Base-by-base conservation (phyloP, 2,329 filamentous ascomycete species). In the Thielaviopsis cerberus region DNA sequence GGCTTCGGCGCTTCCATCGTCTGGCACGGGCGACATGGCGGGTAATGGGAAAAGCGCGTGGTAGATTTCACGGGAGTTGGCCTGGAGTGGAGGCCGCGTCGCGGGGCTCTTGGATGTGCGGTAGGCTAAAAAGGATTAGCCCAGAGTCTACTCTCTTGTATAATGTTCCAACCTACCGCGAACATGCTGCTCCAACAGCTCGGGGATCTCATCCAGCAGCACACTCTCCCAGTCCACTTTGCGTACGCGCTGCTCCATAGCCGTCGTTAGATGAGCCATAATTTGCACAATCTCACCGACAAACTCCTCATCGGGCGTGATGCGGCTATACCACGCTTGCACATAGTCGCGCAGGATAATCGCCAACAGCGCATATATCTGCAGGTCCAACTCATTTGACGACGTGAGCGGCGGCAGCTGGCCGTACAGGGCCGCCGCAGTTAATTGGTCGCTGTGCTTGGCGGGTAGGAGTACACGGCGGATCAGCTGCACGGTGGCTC, bases 301-400 rank as follows among this genome's bases (percentile, higher is more conserved):
- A 67, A 98, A 94, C 13, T 81, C 77, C 67, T 90, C 86, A 70
- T 98, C 91, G 3, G 88, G 81, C 1, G 91, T 96, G 69, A 98
- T 92, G 69, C 85, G 91, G 63, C 76, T 77, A 73, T 98, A 98
- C 92, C 92, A 98, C 30, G 81, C 82, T 69, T 92, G 84, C 41
- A 98, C 86, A 68, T 89, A 95, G 63, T 96, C 89, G 66, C 86
- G 83, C 65, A 96, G 76, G 62, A 97, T 82, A 60, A 97, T 85
- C 56, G 92, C 86, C 61, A 98, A 82, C 61, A 97, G 79, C 26
- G 88, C 91, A 68, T 62, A 98, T 4, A 98, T 78, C 71, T 98
- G 86, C 59, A 94, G 73, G 69, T 98, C 92, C 61, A 97, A 81
- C 64, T 94, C 88, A 69, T 95, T 94, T 55, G 88, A 89, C 73